Conservation (phyloP, 306 rosid species). For the Fagus sylvatica region DNA sequence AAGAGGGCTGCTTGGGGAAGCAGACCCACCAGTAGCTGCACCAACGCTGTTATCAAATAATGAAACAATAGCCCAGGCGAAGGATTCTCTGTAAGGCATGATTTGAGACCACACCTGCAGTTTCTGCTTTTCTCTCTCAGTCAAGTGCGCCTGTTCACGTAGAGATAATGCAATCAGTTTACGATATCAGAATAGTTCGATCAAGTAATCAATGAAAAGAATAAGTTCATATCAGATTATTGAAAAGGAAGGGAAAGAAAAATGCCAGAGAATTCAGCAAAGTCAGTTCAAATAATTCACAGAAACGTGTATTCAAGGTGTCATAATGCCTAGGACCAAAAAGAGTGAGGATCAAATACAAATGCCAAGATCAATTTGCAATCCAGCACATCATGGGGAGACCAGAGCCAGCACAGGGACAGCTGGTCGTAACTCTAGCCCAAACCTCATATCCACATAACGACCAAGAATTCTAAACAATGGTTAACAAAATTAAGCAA, state of each 20-base stretch:
- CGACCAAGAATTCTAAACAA: background rate
- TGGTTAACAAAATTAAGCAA: background rate
- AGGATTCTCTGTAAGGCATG: conserved; percentile 99
- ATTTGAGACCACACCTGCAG: conserved; percentile 99
- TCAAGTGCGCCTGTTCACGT: conserved; percentile 74
- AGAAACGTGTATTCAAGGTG: background rate
- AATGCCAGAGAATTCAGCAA: background rate
- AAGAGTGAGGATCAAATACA: background rate
- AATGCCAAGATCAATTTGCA: background rate
- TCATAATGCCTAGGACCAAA: background rate
- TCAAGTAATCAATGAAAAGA: background rate
- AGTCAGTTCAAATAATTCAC: background rate
- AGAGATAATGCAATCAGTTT: conserved; percentile 15
- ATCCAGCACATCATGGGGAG: background rate
- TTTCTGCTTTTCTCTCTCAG: conserved; percentile 96
- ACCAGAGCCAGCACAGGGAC: background rate
- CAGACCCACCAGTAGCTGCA: conserved; percentile 97
- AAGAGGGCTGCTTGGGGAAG: conserved; percentile 99
- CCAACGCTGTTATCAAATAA: conserved; percentile 92
- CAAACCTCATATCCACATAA: background rate
- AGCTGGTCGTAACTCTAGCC: background rate
- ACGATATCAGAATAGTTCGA: background rate
- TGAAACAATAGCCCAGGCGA: conserved; percentile 94
- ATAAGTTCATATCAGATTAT: background rate
- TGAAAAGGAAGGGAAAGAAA: background rate